Evolutionary conservation across 2,329 filamentous ascomycete species (phyloP), one percentile per base, ranked within the genome.

Genomic region (Fusarium xylarioides): DNA sequence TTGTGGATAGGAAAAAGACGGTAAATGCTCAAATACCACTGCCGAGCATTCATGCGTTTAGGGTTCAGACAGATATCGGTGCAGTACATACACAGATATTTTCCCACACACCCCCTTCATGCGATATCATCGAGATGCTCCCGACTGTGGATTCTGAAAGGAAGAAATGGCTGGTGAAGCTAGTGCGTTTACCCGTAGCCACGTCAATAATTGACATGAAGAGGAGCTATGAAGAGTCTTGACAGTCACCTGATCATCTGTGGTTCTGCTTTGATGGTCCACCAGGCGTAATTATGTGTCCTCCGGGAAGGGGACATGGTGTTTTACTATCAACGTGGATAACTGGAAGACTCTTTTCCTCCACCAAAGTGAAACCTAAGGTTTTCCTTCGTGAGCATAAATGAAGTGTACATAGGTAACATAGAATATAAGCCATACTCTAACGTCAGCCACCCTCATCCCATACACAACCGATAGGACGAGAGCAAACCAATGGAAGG

Each of bases 111-210:
- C 28, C 28, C 35, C 53, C 61, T 43, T 43, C 34, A 23, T 46
- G 35, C 26, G n/a, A 47, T n/a, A 54, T 47, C 26, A 60, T 42
- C 30, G 34, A 42, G 42, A 47, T 37, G 23, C 38, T 63, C 30
- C 16, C 23, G 32, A 46, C 28, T 42, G n/a, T 34, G 18, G 23
- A 37, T 52, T 64, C 34, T 28, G 21, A 38, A 42, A 21, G 9
- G 18, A 50, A 52, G 21, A 38, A 49, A 37, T 28, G 26, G 18
- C n/a, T 46, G 18, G 44, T 37, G n/a, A 34, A 47, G 43, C 40
- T 52, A 55, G 34, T 63, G 62, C 54, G 71, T 42, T 35, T 50
- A 59, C 52, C 62, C 49, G 44, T 55, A 54, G 57, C 56, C 37
- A 56, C 63, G 49, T 23, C 47, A 37, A 11, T 46, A 50, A 30